Conservation (phyloP, 192 early-diverging fungal species). For the Chytriomyces sp. region DNA sequence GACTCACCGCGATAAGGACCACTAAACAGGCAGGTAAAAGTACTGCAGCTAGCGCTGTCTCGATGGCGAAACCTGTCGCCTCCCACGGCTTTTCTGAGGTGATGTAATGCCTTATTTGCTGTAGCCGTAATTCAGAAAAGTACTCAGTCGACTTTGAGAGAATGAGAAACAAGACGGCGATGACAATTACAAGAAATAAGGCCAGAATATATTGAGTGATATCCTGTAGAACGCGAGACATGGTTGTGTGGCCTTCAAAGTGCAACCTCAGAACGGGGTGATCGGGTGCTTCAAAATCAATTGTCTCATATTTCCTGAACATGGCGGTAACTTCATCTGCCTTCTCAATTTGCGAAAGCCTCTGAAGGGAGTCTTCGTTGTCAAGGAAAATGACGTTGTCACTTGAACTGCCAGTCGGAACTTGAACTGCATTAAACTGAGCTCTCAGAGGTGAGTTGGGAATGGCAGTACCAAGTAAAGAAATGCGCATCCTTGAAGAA, state of each 20-base stretch:
- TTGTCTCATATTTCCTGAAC: conserved; percentile 19
- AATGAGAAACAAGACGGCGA: conserved; percentile 13
- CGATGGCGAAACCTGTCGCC: conserved; percentile 27
- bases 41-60: conserved; percentile 21
- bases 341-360: no score
- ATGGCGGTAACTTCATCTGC: not conserved
- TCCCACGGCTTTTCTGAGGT: not conserved
- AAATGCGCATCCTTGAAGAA: no score
- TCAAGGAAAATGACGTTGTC: no score
- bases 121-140: conserved; percentile 23
- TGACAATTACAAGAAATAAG: conserved; percentile 11
- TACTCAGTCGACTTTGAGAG: conserved; percentile 34
- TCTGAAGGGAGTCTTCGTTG: no score
- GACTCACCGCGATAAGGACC: not conserved
- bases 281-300: conserved; percentile 46
- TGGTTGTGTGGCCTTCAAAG: conserved; percentile 19
- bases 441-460: no score
- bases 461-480: no score
- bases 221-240: conserved; percentile 16
- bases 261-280: conserved; percentile 24
- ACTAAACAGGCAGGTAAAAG: not conserved
- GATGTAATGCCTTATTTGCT: conserved; percentile 18
- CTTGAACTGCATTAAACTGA: no score
- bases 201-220: conserved; percentile 31
- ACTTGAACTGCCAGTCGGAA: no score